Conservation (phyloP, 768 basidiomycete species). For the Termitomyces sp. region DNA sequence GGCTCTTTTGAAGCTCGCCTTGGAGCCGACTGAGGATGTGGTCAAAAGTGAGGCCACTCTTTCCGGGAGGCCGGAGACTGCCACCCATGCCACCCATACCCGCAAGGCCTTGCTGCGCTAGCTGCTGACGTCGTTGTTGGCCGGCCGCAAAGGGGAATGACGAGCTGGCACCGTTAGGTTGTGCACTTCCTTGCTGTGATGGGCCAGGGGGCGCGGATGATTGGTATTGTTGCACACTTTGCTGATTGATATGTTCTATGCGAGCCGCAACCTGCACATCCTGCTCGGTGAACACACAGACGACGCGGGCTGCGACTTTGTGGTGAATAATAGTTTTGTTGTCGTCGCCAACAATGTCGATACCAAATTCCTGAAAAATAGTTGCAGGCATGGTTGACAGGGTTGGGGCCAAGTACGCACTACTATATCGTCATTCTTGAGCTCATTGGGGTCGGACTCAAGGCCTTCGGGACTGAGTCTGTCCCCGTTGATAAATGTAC, state of each 20-base stretch:
- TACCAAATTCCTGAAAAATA: constrained; percentile 84
- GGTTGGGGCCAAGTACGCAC: constrained; percentile 42
- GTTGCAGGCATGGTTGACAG: constrained; percentile 3
- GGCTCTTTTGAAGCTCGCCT: constrained; percentile 91
- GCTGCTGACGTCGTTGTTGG: constrained; percentile 49
- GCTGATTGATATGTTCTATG: constrained; percentile 60
- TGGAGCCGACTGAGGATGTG: constrained; percentile 86
- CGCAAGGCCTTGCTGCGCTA: constrained; percentile 54
- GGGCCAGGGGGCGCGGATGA: constrained; percentile 15
- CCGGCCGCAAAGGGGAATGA: constrained; percentile 22
- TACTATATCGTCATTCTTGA: constrained; percentile 93
- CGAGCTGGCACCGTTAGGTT: constrained; percentile 13
- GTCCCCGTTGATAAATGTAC: constrained; percentile 97
- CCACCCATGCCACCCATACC: constrained; percentile 78
- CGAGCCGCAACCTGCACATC: constrained; percentile 75
- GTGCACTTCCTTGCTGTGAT: constrained; percentile 12
- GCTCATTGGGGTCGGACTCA: constrained; percentile 89
- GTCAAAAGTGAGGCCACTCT: constrained; percentile 87
- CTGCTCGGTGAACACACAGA: constrained; percentile 82
- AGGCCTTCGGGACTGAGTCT: constrained; percentile 83
- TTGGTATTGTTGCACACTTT: constrained; percentile 35
- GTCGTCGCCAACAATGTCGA: constrained; percentile 98
- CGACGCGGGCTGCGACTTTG: constrained; percentile 93
- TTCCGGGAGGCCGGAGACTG: constrained; percentile 65
- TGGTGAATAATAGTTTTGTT: constrained; percentile 98